Evolutionary conservation across 768 basidiomycete genomes (phyloP).

Genomic region (Rhodotorula kratochvilovae): DNA sequence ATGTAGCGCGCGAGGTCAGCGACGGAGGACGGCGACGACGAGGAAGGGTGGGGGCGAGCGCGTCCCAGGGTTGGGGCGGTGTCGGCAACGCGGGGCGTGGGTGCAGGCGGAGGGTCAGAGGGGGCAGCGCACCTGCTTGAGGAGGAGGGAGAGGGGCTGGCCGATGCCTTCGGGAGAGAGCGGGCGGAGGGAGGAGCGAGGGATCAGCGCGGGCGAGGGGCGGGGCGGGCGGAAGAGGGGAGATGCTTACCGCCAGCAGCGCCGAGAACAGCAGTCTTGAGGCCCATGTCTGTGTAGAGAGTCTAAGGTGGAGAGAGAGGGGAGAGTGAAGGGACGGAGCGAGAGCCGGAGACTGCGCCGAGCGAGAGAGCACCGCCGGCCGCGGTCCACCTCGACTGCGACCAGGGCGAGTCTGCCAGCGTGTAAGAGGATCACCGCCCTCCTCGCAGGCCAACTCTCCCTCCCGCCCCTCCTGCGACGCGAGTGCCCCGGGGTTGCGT

Average conservation of each 20-base stretch:
- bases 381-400: no score
- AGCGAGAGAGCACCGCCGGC: no score
- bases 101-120: not conserved
- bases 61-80: no score
- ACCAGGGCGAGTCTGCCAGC: no score
- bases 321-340: not conserved
- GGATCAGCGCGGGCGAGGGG: not conserved
- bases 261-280: conserved; percentile 91
- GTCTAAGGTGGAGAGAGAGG: not conserved
- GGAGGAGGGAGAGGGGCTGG: conserved; percentile 85
- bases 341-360: not conserved
- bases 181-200: not conserved
- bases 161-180: conserved; percentile 68
- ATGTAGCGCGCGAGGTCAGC: not conserved
- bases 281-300: conserved; percentile 49
- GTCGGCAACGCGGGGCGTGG: no score
- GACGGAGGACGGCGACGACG: no score
- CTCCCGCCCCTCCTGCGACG: no score
- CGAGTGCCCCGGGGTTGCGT: no score
- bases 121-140: conserved; percentile 56
- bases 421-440: no score
- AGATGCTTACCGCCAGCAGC: conserved; percentile 55
- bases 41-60: no score
- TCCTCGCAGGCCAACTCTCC: no score
- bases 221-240: not conserved